phyloP scores from a whole-genome alignment of 1,284 basidiomycete genomes.

The Microbotryomycetes sp. region DNA sequence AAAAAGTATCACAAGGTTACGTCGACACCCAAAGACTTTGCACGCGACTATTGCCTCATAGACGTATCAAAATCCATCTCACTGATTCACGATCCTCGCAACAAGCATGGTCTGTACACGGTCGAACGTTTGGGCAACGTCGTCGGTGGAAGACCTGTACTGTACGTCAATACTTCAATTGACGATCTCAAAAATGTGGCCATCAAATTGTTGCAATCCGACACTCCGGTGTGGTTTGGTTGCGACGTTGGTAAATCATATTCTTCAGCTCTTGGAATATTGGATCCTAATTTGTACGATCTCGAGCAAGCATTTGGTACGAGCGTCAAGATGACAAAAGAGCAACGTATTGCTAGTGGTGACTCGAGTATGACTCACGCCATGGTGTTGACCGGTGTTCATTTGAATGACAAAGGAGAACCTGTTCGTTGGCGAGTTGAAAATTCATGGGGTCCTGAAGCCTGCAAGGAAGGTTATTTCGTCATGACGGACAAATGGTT shows the following conservation, averaged over 20 bases:
- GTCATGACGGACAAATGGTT: slow-evolving; percentile 63
- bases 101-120: slow-evolving; percentile 75
- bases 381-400: slow-evolving; percentile 70
- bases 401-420: slow-evolving; percentile 66
- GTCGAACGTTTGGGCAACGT: slow-evolving; percentile 89
- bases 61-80: slow-evolving; percentile 62
- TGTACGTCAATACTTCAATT: slow-evolving; percentile 76
- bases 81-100: slow-evolving; percentile 89
- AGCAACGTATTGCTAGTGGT: slow-evolving; percentile 69
- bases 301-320: slow-evolving; percentile 55
- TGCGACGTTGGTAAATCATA: slow-evolving; percentile 55
- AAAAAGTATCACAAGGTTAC: slow-evolving; percentile 66
- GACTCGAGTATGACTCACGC: slow-evolving; percentile 88
- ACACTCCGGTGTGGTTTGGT: slow-evolving; percentile 72
- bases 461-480: slow-evolving; percentile 63
- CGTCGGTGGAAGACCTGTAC: slow-evolving; percentile 71
- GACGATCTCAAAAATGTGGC: slow-evolving; percentile 72
- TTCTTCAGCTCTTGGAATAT: slow-evolving; percentile 35
- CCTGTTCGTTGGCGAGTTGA: slow-evolving; percentile 87
- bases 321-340: slow-evolving; percentile 62
- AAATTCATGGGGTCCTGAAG: slow-evolving; percentile 83
- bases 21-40: slow-evolving; percentile 71
- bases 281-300: slow-evolving; percentile 69
- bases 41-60: slow-evolving; percentile 46
- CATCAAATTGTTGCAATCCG: slow-evolving; percentile 78